Evolutionary conservation across 164 flowering plant species (phyloP).

Genomic region (Chimonanthus salicifolius): DNA sequence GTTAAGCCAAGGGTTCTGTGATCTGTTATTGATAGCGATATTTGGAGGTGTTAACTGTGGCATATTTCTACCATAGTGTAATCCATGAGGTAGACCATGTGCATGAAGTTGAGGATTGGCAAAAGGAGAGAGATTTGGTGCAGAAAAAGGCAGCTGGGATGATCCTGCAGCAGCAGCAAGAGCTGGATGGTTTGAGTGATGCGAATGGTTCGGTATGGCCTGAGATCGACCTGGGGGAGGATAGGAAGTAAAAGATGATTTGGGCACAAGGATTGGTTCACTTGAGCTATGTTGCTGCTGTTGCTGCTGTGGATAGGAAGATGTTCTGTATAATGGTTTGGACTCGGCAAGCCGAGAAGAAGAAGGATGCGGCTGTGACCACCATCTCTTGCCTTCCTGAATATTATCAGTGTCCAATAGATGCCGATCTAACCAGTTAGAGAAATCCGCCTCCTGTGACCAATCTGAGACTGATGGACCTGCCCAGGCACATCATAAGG

Average conservation of each 20-base stretch:
- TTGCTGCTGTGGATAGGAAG: constrained; percentile 69
- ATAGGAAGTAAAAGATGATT: constrained; percentile 61
- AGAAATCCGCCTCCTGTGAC: constrained; percentile 50
- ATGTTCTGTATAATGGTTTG: constrained; percentile 68
- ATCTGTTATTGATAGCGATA: constrained; percentile 35
- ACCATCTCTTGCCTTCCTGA: constrained; percentile 63
- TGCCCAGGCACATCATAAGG: constrained; percentile 12
- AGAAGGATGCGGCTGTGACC: constrained; percentile 57
- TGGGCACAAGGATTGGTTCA: constrained; percentile 61
- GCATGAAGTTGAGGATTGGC: constrained; percentile 50
- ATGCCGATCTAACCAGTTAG: constrained; percentile 54
- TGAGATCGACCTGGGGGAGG: constrained; percentile 75
- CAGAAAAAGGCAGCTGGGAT: constrained; percentile 43
- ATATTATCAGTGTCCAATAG: constrained; percentile 35
- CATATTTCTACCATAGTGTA: constrained; percentile 45
- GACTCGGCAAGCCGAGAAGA: constrained; percentile 34
- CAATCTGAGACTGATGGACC: constrained; percentile 76
- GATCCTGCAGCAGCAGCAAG: constrained; percentile 25
- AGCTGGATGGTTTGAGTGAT: constrained; percentile 32
- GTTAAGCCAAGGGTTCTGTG: constrained; percentile 60
- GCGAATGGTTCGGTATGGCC: constrained; percentile 39
- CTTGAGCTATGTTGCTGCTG: constrained; percentile 40
- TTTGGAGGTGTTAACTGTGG: constrained; percentile 30
- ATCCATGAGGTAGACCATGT: constrained; percentile 47
- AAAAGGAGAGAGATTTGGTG: constrained; percentile 48